Evolutionary conservation across 768 basidiomycete species (phyloP).

Genomic region (Lactarius psammicola): DNA sequence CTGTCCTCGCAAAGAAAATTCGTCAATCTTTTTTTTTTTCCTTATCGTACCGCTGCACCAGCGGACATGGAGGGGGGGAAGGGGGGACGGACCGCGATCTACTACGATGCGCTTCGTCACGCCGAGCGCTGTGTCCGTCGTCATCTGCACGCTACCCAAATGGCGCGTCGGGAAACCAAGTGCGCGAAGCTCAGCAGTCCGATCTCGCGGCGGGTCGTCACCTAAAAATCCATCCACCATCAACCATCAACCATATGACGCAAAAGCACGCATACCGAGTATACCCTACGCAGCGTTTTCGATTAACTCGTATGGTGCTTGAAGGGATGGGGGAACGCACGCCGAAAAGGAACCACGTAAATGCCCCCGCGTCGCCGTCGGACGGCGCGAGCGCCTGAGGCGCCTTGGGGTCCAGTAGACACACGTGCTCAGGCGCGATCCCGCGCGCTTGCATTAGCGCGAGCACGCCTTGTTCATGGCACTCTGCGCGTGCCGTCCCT

Average conservation of each 20-base stretch:
- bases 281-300: constrained; percentile 52
- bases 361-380: constrained; percentile 65
- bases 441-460: constrained; percentile 52
- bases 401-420: constrained; percentile 93
- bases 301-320: no score
- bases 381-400: constrained; percentile 62
- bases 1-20: constrained; percentile 33
- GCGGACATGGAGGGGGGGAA: no score
- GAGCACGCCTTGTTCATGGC: constrained; percentile 52
- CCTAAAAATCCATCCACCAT: constrained; percentile 48
- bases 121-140: constrained; percentile 93
- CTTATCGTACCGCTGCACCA: no score
- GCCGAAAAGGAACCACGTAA: constrained; percentile 90
- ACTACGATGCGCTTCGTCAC: constrained; percentile 83
- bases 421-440: constrained; percentile 60
- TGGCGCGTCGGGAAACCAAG: constrained; percentile 86
- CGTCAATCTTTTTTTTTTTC: not conserved
- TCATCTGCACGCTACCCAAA: constrained; percentile 92
- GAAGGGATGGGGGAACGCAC: constrained; percentile 31
- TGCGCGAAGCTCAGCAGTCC: constrained; percentile 83
- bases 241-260: constrained; percentile 2
- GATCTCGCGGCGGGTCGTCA: constrained; percentile 93
- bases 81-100: constrained; percentile 52
- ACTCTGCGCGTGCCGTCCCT: constrained; percentile 32
- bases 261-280: constrained; percentile 42